Evolutionary conservation across 768 basidiomycete species (phyloP), one percentile per base, ranked within the genome.

Genomic region (Russula sp.): DNA sequence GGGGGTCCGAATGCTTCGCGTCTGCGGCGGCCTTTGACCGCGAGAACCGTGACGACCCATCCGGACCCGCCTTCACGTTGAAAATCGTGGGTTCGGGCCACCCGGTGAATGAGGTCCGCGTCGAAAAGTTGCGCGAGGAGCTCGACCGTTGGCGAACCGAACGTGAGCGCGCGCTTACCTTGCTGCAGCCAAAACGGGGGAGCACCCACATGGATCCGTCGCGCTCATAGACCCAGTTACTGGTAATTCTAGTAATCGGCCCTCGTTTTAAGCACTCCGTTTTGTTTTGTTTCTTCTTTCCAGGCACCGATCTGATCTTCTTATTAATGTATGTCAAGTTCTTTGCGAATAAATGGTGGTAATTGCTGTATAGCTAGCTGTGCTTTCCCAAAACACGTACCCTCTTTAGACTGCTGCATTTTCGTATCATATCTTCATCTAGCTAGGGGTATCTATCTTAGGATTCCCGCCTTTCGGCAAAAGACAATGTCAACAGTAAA

Each of bases 91-190:
- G 85, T 29, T 72, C 76, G 16, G 75, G 76, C 10, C 92, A 94
- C 73, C 92, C 91, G 3, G 77, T 87, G 22, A 81, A 83, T 50
- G 81, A 84, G 64, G 77, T 81, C 49, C 79, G 93, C 47, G 78
- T 88, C 11, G 74, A 78, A 65, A 76, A 78, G 46, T 76, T 93
- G 55, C 79, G 78, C 68, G 73, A 77, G 32, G 93, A 95, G 75
- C 77, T 95, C 36, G 73, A 75, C 34, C 75, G 86, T 46, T 95
- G 92, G 93, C 82, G 85, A 69, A 66, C 72, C 22, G 85, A 81
- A 67, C 73, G 82, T 49, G 58, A 55, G 66, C 66, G 62, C 6
- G 68, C 63, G 35, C 63, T 72, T 25, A 5, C 47, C 38, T 65
- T 65, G 59, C 43, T 50, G 52, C 58, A 63, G 41, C 49, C 54